Percentiles rank a stretch among this genome's conserved stretches.
Evolutionary conservation across 2,329 filamentous ascomycete species (phyloP).

Genomic region (Cladophialophora carrionii): DNA sequence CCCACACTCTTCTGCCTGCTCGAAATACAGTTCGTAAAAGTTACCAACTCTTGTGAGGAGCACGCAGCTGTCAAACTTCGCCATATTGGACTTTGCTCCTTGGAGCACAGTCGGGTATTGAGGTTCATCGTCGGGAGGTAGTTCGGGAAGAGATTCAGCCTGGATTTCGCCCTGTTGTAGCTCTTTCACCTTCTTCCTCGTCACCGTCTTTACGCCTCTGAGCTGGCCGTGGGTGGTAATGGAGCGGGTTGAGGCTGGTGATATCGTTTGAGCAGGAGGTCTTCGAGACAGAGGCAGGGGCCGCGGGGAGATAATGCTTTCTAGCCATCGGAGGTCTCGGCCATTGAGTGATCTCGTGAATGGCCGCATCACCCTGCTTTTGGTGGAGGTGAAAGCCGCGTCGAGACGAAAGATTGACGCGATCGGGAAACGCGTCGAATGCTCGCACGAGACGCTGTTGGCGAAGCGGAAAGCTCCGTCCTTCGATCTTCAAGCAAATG

Average conservation of each 20-base stretch:
- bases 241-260: constrained; percentile 13
- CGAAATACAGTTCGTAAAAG: constrained; percentile 98
- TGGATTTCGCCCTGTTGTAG: constrained; percentile 62
- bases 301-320: constrained; percentile 16
- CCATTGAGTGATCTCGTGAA: constrained; percentile 19
- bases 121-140: constrained; percentile 53
- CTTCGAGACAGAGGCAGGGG: background rate
- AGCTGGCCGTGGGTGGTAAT: constrained; percentile 8
- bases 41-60: constrained; percentile 88
- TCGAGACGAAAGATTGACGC: constrained; percentile 1
- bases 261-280: background rate
- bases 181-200: constrained; percentile 48
- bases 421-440: constrained; percentile 13
- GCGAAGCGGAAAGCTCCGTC: background rate
- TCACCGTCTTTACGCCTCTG: constrained; percentile 34
- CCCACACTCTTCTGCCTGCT: constrained; percentile 87
- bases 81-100: constrained; percentile 86
- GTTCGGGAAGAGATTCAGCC: constrained; percentile 47
- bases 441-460: background rate
- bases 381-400: background rate
- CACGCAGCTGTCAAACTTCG: constrained; percentile 86
- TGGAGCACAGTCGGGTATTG: constrained; percentile 85
- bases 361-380: constrained; percentile 18
- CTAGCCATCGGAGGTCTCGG: constrained; percentile 24
- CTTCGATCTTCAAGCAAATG: background rate